Evolutionary conservation across 306 rosid species (phyloP), one percentile per base, ranked within the genome.

Genomic region (Potentilla sterilis): DNA sequence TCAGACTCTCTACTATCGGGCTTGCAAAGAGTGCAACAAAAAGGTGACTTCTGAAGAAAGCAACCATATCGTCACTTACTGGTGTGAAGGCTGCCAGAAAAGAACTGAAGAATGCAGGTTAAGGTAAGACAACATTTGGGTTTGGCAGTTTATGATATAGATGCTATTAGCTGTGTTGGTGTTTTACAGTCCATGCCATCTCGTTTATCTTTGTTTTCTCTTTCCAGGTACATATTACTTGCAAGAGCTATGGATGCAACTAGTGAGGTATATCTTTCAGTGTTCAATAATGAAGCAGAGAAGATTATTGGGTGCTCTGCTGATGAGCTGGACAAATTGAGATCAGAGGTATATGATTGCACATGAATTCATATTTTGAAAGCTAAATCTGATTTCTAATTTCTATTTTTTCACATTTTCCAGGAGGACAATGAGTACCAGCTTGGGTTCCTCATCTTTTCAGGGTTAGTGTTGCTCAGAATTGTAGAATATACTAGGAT

Each of bases 1-100:
- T 9, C 99, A 95, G 79, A 80, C 93, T 48, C 88, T 92, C 96
- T 95, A 93, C 97, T 95, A 95, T 73, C 91, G 92, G 1, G 97
- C 97, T 58, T 95, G 99, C 78, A 89, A 85, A 83, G 87, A 87
- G 32, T 95, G 99, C 83, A 92, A 88, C 80, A 95, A 88, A 86
- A 95, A 95, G 69, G 97, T 92, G 40, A 90, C 92, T 28, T 28
- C 28, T 28, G 28, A 28, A 28, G 28, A 28, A 28, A 28, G 28
- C 28, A 28, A 28, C 28, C 28, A 28, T 28, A 28, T 28, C 28
- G 28, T 28, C 28, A 28, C 28, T 28, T 28, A 28, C 28, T 28
- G 98, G 98, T 95, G 99, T 4, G 99, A 95, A 75, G 87, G 85
- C 49, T 95, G 98, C 85, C 98, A 92, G 91, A 90, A 88, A 87